Conservation (phyloP, 768 basidiomycete genomes). For the Tulasnella sp. region DNA sequence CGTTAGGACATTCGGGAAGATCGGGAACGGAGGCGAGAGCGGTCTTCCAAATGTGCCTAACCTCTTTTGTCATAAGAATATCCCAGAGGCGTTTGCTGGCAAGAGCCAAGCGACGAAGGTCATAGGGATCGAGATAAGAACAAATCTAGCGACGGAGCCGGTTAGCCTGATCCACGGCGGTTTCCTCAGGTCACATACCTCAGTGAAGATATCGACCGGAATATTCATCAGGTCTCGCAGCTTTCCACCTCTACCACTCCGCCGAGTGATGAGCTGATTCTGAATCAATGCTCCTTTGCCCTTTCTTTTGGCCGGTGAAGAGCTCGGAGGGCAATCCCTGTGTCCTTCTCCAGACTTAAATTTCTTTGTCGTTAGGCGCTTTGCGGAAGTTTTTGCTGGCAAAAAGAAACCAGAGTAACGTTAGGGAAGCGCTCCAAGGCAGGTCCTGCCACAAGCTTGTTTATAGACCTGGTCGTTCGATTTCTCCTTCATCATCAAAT, state of each 20-base stretch:
- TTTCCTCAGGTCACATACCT: constrained; percentile 6
- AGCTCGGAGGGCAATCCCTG: not conserved
- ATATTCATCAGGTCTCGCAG: constrained; percentile 35
- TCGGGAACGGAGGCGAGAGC: not conserved
- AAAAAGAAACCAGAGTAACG: not conserved
- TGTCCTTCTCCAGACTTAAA: not conserved
- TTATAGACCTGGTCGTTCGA: not conserved
- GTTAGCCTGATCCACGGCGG: not conserved
- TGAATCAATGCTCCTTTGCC: not conserved
- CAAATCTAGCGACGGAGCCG: constrained; percentile 14
- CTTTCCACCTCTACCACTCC: constrained; percentile 14
- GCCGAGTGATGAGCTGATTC: not conserved
- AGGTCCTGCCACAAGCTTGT: not conserved
- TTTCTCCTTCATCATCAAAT: not conserved
- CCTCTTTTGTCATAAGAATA: constrained; percentile 21
- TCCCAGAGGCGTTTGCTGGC: constrained; percentile 22
- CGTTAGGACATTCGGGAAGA: constrained; percentile 32
- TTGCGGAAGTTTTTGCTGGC: not conserved
- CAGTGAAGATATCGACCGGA: constrained; percentile 35
- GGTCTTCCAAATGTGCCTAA: constrained; percentile 23
- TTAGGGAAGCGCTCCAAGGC: not conserved
- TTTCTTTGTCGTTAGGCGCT: not conserved
- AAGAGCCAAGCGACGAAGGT: constrained; percentile 31
- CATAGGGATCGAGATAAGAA: constrained; percentile 12
- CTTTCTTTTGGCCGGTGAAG: not conserved